Evolutionary conservation across 2,329 filamentous ascomycete genomes (phyloP), one percentile per base, ranked within the genome.

Genomic region (Aspergillus sclerotialis): DNA sequence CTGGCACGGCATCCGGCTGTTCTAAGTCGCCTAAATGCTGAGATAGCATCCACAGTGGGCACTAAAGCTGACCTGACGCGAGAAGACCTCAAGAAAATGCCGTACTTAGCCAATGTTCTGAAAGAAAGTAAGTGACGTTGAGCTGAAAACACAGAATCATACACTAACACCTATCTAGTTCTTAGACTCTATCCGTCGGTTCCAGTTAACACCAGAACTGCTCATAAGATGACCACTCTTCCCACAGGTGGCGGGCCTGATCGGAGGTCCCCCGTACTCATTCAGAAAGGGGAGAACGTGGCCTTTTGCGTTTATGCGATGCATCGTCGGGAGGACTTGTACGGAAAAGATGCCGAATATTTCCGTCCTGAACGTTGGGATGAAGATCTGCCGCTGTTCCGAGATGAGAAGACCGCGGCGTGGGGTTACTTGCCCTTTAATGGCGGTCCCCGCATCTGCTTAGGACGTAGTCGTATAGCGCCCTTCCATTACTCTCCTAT

Each of bases 241-340:
- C 64, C 64, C 2, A 37, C 49, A 5, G 61, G 82, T 40, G 81
- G 80, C 36, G 82, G 82, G 0, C 68, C 71, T 2, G 74, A 82
- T 54, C 52, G 64, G 18, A 60, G 62, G 3, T 63, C 71, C 21
- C 82, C 82, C 0, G 51, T 89, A 1, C 73, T 76, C 34, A 64
- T 86, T 3, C 70, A 75, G 32, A 81, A 84, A 53, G 75, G 79
- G 48, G 76, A 75, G 0, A 62, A 72, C 9, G 65, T 89, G 38
- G 69, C 60, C 30, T 90, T 85, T 66, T 77, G 69, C 28, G 69
- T 82, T 0, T 72, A 84, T 33, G 61, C 75, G 5, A 83, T 90
- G 82, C 84, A 90, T 52, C 76, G 84, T 1, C 75, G 81, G 9
- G 49, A 52, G 12, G 67, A 71, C 30, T 52, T 63, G 33, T 72